Conservation (phyloP, 106 monocot genomes). For the Acorus gramineus region DNA sequence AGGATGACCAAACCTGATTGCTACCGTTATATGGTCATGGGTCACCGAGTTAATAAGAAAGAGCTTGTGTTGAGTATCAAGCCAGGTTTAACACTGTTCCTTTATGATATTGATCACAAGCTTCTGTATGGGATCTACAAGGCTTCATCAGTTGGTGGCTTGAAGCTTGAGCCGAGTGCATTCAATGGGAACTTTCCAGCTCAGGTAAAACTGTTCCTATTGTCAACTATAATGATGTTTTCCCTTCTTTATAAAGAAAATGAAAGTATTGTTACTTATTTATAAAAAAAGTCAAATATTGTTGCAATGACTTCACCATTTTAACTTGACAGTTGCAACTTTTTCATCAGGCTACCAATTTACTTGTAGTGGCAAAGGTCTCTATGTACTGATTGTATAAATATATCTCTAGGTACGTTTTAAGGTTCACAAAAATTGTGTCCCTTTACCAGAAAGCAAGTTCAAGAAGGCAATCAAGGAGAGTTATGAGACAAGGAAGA, state of each 20-base stretch:
- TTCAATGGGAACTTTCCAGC: constrained; percentile 25
- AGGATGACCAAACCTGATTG: constrained; percentile 30
- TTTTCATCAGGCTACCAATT: background rate
- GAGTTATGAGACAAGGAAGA: constrained; percentile 9
- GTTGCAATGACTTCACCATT: too few species aligned
- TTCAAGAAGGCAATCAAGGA: constrained; percentile 23
- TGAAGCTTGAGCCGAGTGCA: constrained; percentile 40
- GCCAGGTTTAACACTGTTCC: constrained; percentile 23
- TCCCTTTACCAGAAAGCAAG: constrained; percentile 16
- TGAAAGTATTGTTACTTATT: too few species aligned
- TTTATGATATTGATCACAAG: constrained; percentile 33
- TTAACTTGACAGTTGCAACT: too few species aligned
- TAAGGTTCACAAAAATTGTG: constrained; percentile 26
- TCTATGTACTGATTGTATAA: background rate
- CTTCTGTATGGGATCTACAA: constrained; percentile 34
- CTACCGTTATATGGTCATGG: constrained; percentile 31
- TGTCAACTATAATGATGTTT: too few species aligned
- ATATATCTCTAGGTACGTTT: constrained; percentile 24
- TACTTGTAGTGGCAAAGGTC: background rate
- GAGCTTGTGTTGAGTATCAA: constrained; percentile 24
- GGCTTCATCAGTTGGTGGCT: constrained; percentile 33
- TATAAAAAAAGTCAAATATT: too few species aligned
- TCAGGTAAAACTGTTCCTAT: constrained; percentile 14
- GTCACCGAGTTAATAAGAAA: constrained; percentile 25
- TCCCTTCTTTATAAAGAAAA: too few species aligned